phyloP scores from a whole-genome alignment of 257 asterid genomes.

The Lithospermum erythrorhizon region DNA sequence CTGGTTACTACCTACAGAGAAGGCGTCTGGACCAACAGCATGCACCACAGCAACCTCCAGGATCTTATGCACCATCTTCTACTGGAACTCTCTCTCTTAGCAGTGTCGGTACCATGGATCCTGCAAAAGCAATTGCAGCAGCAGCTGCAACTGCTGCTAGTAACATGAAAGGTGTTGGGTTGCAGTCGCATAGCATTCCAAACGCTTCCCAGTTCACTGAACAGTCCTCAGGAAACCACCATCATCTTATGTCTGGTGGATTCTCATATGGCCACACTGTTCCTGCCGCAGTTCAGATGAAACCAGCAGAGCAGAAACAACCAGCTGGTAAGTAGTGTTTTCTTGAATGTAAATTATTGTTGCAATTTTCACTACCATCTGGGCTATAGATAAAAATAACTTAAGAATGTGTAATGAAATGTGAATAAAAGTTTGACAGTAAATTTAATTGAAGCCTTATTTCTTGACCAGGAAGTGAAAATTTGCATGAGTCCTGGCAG shows the following conservation, averaged over 20 bases:
- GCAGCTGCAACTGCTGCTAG: constrained; percentile 55
- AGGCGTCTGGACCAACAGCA: constrained; percentile 55
- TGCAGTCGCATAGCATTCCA: constrained; percentile 40
- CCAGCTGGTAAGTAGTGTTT: constrained; percentile 53
- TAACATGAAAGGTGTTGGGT: constrained; percentile 51
- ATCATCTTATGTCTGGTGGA: constrained; percentile 45
- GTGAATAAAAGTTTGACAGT: constrained; percentile 9
- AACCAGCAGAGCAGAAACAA: constrained; percentile 79
- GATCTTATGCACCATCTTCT: constrained; percentile 28
- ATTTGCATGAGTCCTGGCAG: constrained; percentile 77
- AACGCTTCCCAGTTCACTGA: constrained; percentile 49
- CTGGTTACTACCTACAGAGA: constrained; percentile 48
- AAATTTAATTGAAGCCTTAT: constrained; percentile 20
- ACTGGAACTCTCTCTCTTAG: constrained; percentile 41
- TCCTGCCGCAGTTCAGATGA: constrained; percentile 64
- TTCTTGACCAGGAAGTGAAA: constrained; percentile 71
- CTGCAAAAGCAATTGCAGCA: constrained; percentile 75
- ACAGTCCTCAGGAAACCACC: constrained; percentile 41
- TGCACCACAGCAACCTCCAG: constrained; percentile 37
- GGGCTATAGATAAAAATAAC: constrained; percentile 5
- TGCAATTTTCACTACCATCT: constrained; percentile 1
- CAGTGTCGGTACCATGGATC: constrained; percentile 56
- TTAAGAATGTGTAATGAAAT: not conserved
- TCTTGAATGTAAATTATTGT: not conserved
- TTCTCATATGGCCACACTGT: constrained; percentile 56